Conservation (phyloP, 2,329 filamentous ascomycete species). For the Cadophora sp. region DNA sequence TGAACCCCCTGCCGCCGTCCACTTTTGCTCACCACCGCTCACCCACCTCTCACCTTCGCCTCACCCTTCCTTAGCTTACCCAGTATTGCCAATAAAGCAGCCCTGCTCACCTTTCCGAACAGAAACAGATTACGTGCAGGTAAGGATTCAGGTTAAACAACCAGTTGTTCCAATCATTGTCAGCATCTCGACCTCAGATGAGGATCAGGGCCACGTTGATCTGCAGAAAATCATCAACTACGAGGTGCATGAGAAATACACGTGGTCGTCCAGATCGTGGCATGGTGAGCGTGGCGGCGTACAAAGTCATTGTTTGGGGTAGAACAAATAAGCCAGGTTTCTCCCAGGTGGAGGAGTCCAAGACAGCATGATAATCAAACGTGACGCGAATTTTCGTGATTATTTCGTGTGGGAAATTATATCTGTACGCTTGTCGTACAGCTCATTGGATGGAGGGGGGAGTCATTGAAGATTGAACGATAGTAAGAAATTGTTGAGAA, state of each 20-base stretch:
- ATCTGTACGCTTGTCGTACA: not conserved
- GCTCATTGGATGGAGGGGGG: not conserved
- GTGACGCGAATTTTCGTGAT: slow-evolving; percentile 4
- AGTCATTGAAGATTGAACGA: too few species aligned
- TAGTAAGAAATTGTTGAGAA: not conserved
- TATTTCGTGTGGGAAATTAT: not conserved
- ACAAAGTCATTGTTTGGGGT: not conserved
- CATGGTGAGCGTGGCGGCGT: not conserved
- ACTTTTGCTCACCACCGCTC: too few species aligned
- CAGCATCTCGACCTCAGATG: not conserved
- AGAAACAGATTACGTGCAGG: too few species aligned
- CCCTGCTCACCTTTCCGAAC: too few species aligned
- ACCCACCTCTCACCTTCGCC: too few species aligned
- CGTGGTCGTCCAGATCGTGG: not conserved
- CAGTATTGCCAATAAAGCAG: too few species aligned
- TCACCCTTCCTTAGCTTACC: too few species aligned
- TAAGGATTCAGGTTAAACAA: too few species aligned
- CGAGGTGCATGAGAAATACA: not conserved
- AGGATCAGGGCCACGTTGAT: not conserved
- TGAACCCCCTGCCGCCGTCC: too few species aligned
- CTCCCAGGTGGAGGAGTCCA: not conserved
- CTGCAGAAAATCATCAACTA: not conserved
- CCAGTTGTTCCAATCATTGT: not conserved
- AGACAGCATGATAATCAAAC: not conserved
- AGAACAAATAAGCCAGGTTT: not conserved